Base-by-base conservation (phyloP, 2,329 filamentous ascomycete genomes). In the Stemphylium vesicarium region DNA sequence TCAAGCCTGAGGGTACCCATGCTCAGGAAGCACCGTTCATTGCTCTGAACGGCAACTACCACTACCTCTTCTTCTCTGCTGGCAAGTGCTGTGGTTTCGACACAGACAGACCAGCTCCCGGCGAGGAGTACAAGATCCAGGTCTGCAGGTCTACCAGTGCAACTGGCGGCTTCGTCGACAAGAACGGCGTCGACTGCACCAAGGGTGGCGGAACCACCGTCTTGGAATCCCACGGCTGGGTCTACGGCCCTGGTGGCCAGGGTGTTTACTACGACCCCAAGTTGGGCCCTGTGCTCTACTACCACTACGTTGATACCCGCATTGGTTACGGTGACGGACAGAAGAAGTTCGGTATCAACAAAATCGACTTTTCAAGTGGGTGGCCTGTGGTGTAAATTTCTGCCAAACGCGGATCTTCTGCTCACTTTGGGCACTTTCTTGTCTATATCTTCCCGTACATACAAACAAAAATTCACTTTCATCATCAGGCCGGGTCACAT, bases 221-320 rank as follows among this genome's bases (percentile, higher is more conserved):
- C 0, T 77, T 90, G 0, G 80, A 81, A 59, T 84, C 80, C 12
- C 85, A 90, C 60, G 83, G 75, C 5, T 82, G 74, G 22, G 80
- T 88, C 0, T 90, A 89, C 62, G 87, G 83, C 26, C 87, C 87
- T 13, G 87, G 87, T 57, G 86, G 86, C 33, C 86, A 89, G 71
- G 85, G 83, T 38, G 80, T 87, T 1, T 81, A 83, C 57, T 75
- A 77, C 1, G 85, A 87, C 55, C 73, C 77, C 0, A 61, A 58
- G 12, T 48, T 74, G 9, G 85, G 85, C 1, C 78, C 81, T 5
- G 78, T 88, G 8, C 75, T 88, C 6, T 88, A 88, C 70, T 88
- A 88, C 64, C 84, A 88, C 62, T 87, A 87, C 60, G 74, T 85
- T 2, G 76, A 87, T 59, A 85, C 81, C 0, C 78, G 71, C 1